phyloP scores from a whole-genome alignment of 306 rosid species.

The Calophaca sinica region DNA sequence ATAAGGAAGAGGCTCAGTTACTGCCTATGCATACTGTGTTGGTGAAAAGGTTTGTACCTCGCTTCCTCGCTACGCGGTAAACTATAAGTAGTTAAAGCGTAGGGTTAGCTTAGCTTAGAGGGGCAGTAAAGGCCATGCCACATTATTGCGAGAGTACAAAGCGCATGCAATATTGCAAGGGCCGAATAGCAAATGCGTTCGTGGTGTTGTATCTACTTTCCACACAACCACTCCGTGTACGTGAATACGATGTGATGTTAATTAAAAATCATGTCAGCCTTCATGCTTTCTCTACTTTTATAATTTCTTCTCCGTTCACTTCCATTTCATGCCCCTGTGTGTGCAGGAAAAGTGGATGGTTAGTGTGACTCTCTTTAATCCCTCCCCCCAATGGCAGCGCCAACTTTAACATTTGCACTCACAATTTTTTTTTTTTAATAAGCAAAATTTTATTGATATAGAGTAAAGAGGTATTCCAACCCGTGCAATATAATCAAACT shows the following conservation, averaged over 20 bases:
- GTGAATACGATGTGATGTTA: conserved; percentile 31
- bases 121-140: conserved; percentile 56
- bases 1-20: background rate
- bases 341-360: background rate
- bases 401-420: background rate
- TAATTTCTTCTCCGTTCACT: background rate
- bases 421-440: background rate
- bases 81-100: conserved; percentile 36
- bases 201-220: background rate
- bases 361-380: conserved; percentile 38
- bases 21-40: background rate
- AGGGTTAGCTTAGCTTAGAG: conserved; percentile 67
- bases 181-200: conserved; percentile 43
- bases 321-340: conserved; percentile 20
- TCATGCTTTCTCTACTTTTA: conserved; percentile 44
- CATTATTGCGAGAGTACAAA: conserved; percentile 54
- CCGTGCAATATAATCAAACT: too few relatives aligned
- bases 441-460: too few relatives aligned
- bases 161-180: conserved; percentile 54
- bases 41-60: conserved; percentile 27
- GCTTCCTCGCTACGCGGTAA: conserved; percentile 44
- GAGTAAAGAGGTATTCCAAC: too few relatives aligned
- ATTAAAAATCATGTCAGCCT: conserved; percentile 47
- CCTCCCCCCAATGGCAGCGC: background rate
- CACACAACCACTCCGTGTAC: conserved; percentile 25